Base-by-base conservation (phyloP, 179 eudicot species). In the Corrigiola litoralis region DNA sequence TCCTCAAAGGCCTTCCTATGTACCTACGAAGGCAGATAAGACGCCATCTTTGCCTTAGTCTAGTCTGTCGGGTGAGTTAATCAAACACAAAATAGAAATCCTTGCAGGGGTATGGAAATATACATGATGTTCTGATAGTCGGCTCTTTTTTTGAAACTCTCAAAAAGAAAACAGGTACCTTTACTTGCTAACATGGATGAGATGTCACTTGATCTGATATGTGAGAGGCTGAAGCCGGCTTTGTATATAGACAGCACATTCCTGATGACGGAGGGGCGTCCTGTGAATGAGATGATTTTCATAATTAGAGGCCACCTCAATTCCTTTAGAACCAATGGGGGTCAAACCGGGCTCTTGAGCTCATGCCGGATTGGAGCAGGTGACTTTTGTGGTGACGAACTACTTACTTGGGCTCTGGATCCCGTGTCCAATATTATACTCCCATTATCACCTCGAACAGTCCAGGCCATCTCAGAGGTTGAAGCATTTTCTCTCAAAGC, bases 361-460 rank as follows among this genome's bases (percentile, higher is more conserved):
- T 81, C 89, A 8, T 83, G 80, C 36, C 60, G 71, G 11, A 81
- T 89, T 1, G 84, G 84, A 31, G 77, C 87, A 2, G 96, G 96
- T 2, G 90, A 89, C 47, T 87, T 87, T 49, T 86, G 92, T 44
- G 95, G 95, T 2, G 89, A 86, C 42, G 92, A 86, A 54, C 73
- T 88, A 46, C 62, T 88, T 17, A 85, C 87, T 2, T 89, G 96
- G 94, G 90, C 89, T 13, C 65, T 89, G 5, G 80, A 80, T 50
- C 82, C 83, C 0, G 51, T 75, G 0, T 68, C 94, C 2, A 71
- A 69, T 34, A 50, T 71, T 4, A 79, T 78, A 70, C 84, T 75
- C n/a, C 96, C 94, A 0, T 81, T 83, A 12, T 89, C 96, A 4
- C 87, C 94, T 0, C 79, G 96, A 48, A 86, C 96, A 0, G 92